A percentile compares a stretch with the other conserved stretches of the same genome.
Evolutionary conservation across 2,329 filamentous ascomycete species (phyloP).

Genomic region (Arthrocladium fulminans): DNA sequence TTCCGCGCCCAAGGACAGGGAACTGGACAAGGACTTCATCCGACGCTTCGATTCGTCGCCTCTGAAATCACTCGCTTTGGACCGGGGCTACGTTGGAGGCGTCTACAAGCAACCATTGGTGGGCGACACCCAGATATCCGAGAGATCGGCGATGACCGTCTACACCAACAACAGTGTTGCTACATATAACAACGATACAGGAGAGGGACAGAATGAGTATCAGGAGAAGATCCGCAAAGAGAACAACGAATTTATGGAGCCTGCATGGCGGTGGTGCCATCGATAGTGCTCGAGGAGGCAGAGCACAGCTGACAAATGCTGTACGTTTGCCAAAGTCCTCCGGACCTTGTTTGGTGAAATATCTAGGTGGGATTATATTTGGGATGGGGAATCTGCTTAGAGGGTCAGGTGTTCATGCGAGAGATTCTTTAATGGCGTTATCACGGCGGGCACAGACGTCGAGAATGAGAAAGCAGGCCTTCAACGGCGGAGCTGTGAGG

Average conservation of each 20-base stretch:
- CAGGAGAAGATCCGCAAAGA: constrained; percentile 17
- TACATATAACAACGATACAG: constrained; percentile 2
- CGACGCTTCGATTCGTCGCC: constrained; percentile 17
- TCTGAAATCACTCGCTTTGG: constrained; percentile 20
- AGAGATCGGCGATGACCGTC: constrained; percentile 14
- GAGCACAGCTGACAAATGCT: background rate
- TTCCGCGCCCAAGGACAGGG: constrained; percentile 42
- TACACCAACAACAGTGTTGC: constrained; percentile 22
- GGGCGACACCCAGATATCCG: constrained; percentile 11
- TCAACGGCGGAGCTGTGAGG: no score
- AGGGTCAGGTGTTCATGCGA: no score
- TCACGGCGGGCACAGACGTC: no score
- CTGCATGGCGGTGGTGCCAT: constrained; percentile 13
- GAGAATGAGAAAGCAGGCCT: no score
- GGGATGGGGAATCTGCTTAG: no score
- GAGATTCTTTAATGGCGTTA: no score
- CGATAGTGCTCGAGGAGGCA: constrained; percentile 8
- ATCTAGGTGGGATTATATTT: no score
- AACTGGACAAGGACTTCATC: constrained; percentile 24
- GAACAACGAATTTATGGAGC: constrained; percentile 15
- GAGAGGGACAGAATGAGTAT: constrained; percentile 14
- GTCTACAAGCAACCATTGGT: constrained; percentile 17
- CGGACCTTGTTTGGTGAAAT: no score
- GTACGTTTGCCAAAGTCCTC: no score
- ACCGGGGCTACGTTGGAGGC: constrained; percentile 22